These are phyloP conservation scores for Penicillium sumatraense DNA, from an alignment of 2,329 filamentous ascomycete genomes.

Conservation along the genomic window DNA sequence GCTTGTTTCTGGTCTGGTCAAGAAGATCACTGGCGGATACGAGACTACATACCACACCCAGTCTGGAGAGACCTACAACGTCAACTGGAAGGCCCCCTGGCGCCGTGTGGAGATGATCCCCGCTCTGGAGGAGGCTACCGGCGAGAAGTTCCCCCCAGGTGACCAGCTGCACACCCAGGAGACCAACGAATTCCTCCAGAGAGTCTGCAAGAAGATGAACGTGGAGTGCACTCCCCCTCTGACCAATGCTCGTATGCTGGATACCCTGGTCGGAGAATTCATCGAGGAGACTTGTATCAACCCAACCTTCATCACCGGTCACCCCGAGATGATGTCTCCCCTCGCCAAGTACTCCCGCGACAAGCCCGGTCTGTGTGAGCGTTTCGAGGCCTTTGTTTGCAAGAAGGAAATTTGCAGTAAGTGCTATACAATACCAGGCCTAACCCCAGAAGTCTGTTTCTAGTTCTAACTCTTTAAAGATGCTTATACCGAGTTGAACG, in stretches of 20 bases:
- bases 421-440: neutral
- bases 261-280: constrained; percentile 91
- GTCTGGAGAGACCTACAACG: constrained; percentile 80
- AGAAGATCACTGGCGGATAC: constrained; percentile 84
- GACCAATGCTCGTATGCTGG: constrained; percentile 94
- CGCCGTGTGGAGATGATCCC: constrained; percentile 94
- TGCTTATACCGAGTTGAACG: constrained; percentile 97
- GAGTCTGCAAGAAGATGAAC: constrained; percentile 83
- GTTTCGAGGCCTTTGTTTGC: constrained; percentile 96
- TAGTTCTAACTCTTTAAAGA: constrained; percentile 42
- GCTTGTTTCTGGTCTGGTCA: constrained; percentile 85
- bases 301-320: constrained; percentile 88
- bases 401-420: constrained; percentile 58
- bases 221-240: constrained; percentile 87
- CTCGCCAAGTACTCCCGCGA: constrained; percentile 92
- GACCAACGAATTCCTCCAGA: constrained; percentile 85
- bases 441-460: constrained; percentile 74
- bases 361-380: constrained; percentile 84
- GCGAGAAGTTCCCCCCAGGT: constrained; percentile 90
- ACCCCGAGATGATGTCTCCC: constrained; percentile 88
- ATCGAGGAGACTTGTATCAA: constrained; percentile 93
- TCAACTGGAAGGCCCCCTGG: constrained; percentile 98
- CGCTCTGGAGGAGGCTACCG: constrained; percentile 83
- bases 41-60: constrained; percentile 86
- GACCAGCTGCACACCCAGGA: constrained; percentile 88